A percentile compares a stretch with the other conserved stretches of the same genome.
Evolutionary conservation across 2,329 filamentous ascomycete genomes (phyloP).

Genomic region (Pseudopyrenochaeta lycopersici): DNA sequence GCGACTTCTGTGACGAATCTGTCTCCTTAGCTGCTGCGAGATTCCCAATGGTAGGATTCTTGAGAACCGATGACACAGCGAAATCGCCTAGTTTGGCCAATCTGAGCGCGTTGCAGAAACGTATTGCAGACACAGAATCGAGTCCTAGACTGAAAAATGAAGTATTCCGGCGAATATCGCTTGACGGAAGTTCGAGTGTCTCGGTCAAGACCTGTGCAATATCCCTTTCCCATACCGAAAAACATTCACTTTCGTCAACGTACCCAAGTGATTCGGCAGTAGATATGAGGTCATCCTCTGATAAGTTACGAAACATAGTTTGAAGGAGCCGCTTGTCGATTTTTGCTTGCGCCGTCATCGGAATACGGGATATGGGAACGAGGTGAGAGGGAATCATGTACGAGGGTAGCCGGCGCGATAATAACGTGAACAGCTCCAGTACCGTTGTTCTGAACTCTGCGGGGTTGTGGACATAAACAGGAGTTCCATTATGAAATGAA

Average conservation of each 20-base stretch:
- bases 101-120: conserved; percentile 68
- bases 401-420: conserved; percentile 67
- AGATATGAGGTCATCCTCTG: conserved; percentile 55
- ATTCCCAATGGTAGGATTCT: conserved; percentile 70
- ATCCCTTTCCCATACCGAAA: conserved; percentile 64
- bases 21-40: conserved; percentile 54
- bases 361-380: conserved; percentile 74
- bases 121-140: conserved; percentile 84
- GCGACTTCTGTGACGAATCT: not conserved
- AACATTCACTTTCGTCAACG: conserved; percentile 50
- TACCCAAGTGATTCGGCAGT: conserved; percentile 45
- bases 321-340: conserved; percentile 68
- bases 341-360: conserved; percentile 79
- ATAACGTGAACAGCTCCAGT: conserved; percentile 60
- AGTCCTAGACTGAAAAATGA: conserved; percentile 82
- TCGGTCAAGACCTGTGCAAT: conserved; percentile 66
- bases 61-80: conserved; percentile 75
- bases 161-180: conserved; percentile 67
- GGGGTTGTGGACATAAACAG: conserved; percentile 53
- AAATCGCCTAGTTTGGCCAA: conserved; percentile 58
- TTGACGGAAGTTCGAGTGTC: conserved; percentile 56
- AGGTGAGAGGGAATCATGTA: conserved; percentile 85
- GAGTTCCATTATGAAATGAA: no score
- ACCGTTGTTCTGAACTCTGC: conserved; percentile 34
- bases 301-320: conserved; percentile 58